Evolutionary conservation across 2,329 filamentous ascomycete species (phyloP), one percentile per base, ranked within the genome.

Genomic region (Paracoccidioides brasiliensis): DNA sequence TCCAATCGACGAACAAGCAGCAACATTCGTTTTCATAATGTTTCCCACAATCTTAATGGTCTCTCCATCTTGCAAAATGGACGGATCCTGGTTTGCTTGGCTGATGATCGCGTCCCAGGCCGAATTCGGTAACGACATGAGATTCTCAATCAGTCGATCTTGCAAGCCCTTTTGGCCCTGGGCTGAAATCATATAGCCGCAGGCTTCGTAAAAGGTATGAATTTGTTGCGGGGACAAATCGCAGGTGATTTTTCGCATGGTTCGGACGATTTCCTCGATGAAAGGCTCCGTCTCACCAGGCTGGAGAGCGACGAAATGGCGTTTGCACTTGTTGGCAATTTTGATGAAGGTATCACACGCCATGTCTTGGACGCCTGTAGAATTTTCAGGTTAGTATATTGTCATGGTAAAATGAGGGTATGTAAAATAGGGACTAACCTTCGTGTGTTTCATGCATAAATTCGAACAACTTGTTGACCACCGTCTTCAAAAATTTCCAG

Each of bases 381-480:
- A 6, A 72, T 64, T 71, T 67, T 64, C 58, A 66, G 61, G 43
- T 48, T 28, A 41, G 42, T 46, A 5, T 28, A 44, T 15, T 15
- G 1, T 15, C n/a, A 10, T 7, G 30, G 22, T 22, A 22, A n/a
- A 14, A 28, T 40, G 15, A 14, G 33, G 33, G 33, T 12, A 28
- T n/a, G 15, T n/a, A 41, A 40, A 37, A 12, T 22, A 22, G 22
- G 22, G 28, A 51, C 44, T 44, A 49, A 84, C 88, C 93, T 76
- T 98, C 93, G 67, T 98, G 93, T 0, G 93, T 97, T 73, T 98
- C 93, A 71, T 98, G 93, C 93, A 98, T 98, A 69, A 98, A 98
- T 75, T 98, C 93, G 66, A 98, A 98, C 4, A 98, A 80, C 77
- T 98, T 98, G 76, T 98, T 98, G 67, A 98, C 93, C 15, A 98